Base-by-base conservation (phyloP, 306 rosid species). In the Styphnolobium japonicum region DNA sequence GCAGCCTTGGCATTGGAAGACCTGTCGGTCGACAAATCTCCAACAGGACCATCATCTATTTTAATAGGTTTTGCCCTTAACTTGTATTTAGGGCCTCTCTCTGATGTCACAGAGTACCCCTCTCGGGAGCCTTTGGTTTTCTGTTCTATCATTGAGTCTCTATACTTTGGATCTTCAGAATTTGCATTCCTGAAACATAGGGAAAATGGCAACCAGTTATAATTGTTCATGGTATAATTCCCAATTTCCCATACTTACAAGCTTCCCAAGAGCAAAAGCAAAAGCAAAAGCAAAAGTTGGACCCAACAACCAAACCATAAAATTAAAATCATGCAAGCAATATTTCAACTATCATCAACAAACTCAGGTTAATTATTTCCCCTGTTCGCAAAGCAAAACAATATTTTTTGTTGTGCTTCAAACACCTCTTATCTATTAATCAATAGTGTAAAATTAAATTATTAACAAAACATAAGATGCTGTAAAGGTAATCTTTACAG, bases 1-100 rank as follows among this genome's bases (percentile, higher is more conserved):
- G 94, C 90, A 62, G 94, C 97, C 92, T 91, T 95, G 27, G 94
- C 89, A 80, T 90, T 85, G 29, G 91, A 87, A 81, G 97, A 75
- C 85, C 90, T 95, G 74, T 95, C 98, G 60, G 81, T 87, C 77
- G 88, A 79, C 62, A 87, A 80, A 61, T 95, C 98, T 45, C 86
- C 93, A 4, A 82, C 78, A 77, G 80, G 77, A 76, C 55, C 52
- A 43, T 90, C 96, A 51, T 94, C 98, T 64, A 82, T 52, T 86
- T 94, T 93, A 87, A 33, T 56, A 31, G 89, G 62, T 74, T 87
- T 92, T 22, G 92, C 98, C 77, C 67, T 18, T 77, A 86, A 83
- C 85, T 85, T 87, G 92, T 90, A 91, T 80, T 86, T 95, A 51
- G 90, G 33, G 64, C 85, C 89, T 85, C 90, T 88, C 72, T 94